Conservation (phyloP, 1,139 yeast species). For the Hyphopichia fennica region DNA sequence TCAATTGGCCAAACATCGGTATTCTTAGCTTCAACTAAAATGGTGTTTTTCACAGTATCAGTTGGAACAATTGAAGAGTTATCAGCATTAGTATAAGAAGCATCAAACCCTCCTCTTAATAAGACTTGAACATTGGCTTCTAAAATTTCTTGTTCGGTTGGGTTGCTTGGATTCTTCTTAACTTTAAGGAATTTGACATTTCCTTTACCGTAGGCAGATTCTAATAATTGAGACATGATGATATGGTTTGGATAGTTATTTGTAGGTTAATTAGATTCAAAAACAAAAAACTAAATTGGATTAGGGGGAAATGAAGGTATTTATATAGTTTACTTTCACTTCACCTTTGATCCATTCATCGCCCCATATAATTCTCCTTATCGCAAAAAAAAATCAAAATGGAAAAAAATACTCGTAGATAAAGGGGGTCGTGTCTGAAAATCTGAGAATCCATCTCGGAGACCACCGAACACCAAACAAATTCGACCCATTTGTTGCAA, state of each 20-base stretch:
- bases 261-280: not conserved
- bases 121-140: slow-evolving; percentile 81
- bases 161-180: slow-evolving; percentile 69
- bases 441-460: not conserved
- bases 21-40: slow-evolving; percentile 76
- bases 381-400: too few species aligned
- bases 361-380: too few species aligned
- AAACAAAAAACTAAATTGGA: not conserved
- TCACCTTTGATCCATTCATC: too few species aligned
- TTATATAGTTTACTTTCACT: not conserved
- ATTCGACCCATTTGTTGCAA: too few species aligned
- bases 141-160: slow-evolving; percentile 71
- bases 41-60: slow-evolving; percentile 90
- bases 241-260: not conserved
- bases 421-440: too few species aligned
- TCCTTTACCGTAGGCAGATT: slow-evolving; percentile 82
- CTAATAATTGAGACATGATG: slow-evolving; percentile 23
- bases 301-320: not conserved
- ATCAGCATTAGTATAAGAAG: slow-evolving; percentile 83
- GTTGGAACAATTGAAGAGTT: slow-evolving; percentile 90
- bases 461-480: not conserved
- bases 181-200: slow-evolving; percentile 90
- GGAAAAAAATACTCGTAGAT: too few species aligned
- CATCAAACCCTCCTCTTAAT: slow-evolving; percentile 74
- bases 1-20: slow-evolving; percentile 88